These are phyloP conservation scores for Mallotus japonicus DNA, from an alignment of 441 rosid species.

Conservation along the genomic window DNA sequence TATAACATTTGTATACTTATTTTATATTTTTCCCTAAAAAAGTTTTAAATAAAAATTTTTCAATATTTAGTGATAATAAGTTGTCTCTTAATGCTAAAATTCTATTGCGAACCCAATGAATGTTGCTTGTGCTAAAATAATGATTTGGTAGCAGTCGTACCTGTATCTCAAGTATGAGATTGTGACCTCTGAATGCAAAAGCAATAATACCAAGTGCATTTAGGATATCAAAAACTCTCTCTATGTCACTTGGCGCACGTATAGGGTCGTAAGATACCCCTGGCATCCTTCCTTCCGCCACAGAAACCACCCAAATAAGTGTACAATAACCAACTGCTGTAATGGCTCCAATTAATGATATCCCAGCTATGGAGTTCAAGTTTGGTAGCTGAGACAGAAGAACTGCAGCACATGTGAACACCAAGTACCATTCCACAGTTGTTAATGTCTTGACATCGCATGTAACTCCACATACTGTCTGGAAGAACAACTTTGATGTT, in stretches of 20 bases:
- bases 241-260: constrained; percentile 21
- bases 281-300: constrained; percentile 46
- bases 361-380: constrained; percentile 76
- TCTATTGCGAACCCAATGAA: too few relatives aligned
- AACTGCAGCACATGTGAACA: constrained; percentile 58
- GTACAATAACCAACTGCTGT: constrained; percentile 68
- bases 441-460: constrained; percentile 50
- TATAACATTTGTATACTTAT: too few relatives aligned
- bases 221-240: constrained; percentile 36
- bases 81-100: too few relatives aligned
- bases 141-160: constrained; percentile 24
- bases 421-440: constrained; percentile 65
- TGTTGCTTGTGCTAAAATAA: too few relatives aligned
- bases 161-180: constrained; percentile 92
- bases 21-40: too few relatives aligned
- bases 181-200: constrained; percentile 82
- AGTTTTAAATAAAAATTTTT: too few relatives aligned
- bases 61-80: too few relatives aligned
- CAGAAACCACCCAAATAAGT: constrained; percentile 65
- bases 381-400: constrained; percentile 81
- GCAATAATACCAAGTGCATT: constrained; percentile 78
- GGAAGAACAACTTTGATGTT: constrained; percentile 48
- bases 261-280: constrained; percentile 51
- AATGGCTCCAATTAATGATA: constrained; percentile 62
- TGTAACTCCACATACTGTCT: constrained; percentile 47